Conservation (phyloP, 345 rosid species). For the Cardamine resedifolia region DNA sequence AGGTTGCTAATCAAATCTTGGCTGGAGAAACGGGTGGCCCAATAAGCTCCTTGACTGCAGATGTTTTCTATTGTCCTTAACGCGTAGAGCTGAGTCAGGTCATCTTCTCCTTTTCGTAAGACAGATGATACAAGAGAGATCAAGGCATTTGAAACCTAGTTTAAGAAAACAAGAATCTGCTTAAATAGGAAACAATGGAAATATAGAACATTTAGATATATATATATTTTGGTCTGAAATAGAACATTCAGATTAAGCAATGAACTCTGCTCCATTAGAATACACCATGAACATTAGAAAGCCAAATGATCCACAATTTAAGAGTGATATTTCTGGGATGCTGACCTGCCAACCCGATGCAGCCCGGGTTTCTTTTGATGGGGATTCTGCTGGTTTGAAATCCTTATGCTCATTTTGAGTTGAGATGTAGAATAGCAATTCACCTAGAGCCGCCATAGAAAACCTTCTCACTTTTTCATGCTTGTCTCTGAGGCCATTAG, state of each 20-base stretch:
- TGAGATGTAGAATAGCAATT: conserved; percentile 89
- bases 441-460: conserved; percentile 98
- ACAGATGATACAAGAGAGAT: conserved; percentile 87
- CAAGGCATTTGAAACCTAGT: conserved; percentile 89
- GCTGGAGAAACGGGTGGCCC: conserved; percentile 89
- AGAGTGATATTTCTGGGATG: conserved; percentile 18
- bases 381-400: conserved; percentile 68
- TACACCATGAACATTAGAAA: conserved; percentile 8
- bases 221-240: no score
- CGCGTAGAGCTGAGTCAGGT: conserved; percentile 91
- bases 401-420: conserved; percentile 86
- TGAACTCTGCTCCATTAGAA: not conserved
- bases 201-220: no score
- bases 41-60: conserved; percentile 88
- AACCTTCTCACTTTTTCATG: conserved; percentile 96
- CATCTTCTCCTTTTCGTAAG: conserved; percentile 96
- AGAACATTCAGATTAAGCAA: not conserved
- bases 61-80: conserved; percentile 92
- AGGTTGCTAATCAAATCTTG: conserved; percentile 84
- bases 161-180: conserved; percentile 23
- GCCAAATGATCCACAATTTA: not conserved
- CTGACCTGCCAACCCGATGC: conserved; percentile 92
- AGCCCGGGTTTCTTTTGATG: conserved; percentile 70
- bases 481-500: conserved; percentile 86
- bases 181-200: conserved; percentile 11